Percentiles rank a stretch among this genome's conserved stretches.
Conservation (phyloP, 2,329 filamentous ascomycete species). For the Mycosphaerelloides madeirae region DNA sequence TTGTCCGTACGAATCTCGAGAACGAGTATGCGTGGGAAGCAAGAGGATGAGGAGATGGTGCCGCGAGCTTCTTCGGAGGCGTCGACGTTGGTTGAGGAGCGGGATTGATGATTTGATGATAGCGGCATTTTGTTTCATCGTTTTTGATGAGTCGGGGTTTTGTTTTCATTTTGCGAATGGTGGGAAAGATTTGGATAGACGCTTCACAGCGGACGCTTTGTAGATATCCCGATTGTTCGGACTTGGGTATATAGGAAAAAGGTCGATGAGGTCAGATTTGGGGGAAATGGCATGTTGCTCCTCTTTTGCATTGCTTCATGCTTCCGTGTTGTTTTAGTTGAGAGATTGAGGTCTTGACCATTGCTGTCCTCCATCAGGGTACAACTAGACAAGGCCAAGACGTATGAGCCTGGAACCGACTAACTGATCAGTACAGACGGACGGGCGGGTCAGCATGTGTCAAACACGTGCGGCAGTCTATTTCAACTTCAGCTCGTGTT, state of each 20-base stretch:
- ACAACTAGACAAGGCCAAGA: too few relatives aligned
- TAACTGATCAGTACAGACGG: not conserved
- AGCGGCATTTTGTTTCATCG: too few relatives aligned
- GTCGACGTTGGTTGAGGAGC: slow-evolving; percentile 11
- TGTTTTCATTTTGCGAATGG: not conserved
- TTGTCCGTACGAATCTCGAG: slow-evolving; percentile 29
- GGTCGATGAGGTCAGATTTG: too few relatives aligned
- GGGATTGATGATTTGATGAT: not conserved
- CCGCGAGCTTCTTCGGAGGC: slow-evolving; percentile 2
- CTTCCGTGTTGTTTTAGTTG: too few relatives aligned
- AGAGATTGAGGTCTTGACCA: not conserved
- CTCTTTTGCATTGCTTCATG: too few relatives aligned
- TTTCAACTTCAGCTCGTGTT: slow-evolving; percentile 3
- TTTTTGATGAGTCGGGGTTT: too few relatives aligned
- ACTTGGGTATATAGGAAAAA: too few relatives aligned
- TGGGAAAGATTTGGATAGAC: not conserved
- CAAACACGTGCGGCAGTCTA: slow-evolving; percentile 6
- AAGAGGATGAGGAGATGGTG: slow-evolving; percentile 18
- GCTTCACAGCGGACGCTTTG: slow-evolving; percentile 11
- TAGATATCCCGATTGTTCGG: slow-evolving; percentile 1
- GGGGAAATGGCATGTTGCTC: too few relatives aligned
- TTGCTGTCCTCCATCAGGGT: too few relatives aligned
- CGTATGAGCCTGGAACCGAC: too few relatives aligned
- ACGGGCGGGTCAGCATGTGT: not conserved
- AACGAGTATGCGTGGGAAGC: slow-evolving; percentile 16